A percentile compares a stretch with the other conserved stretches of the same genome.
These are phyloP conservation scores for Vitrella brassicaformis DNA, from an alignment of 73 alveolate species.

Conservation along the genomic window DNA sequence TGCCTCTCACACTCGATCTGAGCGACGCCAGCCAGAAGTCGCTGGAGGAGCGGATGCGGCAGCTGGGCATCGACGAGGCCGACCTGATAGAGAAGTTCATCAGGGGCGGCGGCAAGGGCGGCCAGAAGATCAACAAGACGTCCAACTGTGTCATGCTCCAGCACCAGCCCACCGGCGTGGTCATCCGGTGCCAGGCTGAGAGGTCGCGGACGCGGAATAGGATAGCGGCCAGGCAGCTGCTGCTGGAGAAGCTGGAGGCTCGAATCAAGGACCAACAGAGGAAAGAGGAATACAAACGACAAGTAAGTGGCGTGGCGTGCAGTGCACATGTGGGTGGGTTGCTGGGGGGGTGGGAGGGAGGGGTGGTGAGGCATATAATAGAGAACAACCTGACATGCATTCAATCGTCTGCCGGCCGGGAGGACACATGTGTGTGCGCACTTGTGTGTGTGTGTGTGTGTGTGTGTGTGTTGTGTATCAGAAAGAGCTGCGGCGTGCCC, in stretches of 20 bases:
- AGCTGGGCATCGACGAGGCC: not conserved
- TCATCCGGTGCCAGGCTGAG: conserved; percentile 17
- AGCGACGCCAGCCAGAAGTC: not conserved
- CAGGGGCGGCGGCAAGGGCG: conserved; percentile 41
- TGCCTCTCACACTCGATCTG: not conserved
- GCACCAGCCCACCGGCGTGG: conserved; percentile 32
- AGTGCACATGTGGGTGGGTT: no score
- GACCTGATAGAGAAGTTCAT: conserved; percentile 23
- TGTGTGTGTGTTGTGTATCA: no score
- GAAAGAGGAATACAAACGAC: no score
- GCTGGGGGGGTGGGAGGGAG: no score
- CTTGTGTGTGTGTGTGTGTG: no score
- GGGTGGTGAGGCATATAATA: no score
- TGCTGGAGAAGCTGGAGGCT: conserved; percentile 13
- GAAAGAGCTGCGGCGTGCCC: not conserved
- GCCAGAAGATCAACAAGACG: conserved; percentile 32
- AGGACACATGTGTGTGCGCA: no score
- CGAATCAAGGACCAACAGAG: not conserved
- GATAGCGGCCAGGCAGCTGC: conserved; percentile 20
- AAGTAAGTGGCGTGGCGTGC: no score
- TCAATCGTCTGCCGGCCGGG: no score
- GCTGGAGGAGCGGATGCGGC: not conserved
- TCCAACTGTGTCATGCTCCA: conserved; percentile 26
- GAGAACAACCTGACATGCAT: no score
- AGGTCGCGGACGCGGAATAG: conserved; percentile 25